A percentile compares a stretch with the other conserved stretches of the same genome.
These are phyloP conservation scores for Leccinum sublutescens DNA, from an alignment of 768 basidiomycete genomes.

Conservation along the genomic window DNA sequence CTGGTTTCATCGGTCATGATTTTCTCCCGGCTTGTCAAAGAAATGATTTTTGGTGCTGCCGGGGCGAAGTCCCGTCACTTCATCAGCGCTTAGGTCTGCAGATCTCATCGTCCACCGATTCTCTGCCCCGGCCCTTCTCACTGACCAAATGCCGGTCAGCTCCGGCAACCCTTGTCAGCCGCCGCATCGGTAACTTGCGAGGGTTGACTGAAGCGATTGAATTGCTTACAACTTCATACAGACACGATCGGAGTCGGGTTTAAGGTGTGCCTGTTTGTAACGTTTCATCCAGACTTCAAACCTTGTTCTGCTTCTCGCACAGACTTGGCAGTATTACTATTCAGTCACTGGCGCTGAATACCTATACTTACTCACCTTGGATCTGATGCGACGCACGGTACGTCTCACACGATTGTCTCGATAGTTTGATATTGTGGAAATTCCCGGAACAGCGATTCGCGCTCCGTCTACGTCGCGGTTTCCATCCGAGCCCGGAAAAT, in stretches of 20 bases:
- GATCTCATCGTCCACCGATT: neutral
- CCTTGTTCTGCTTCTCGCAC: conserved; percentile 18
- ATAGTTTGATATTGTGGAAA: conserved; percentile 1
- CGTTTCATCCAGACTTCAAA: conserved; percentile 12
- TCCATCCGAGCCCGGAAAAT: conserved; percentile 16
- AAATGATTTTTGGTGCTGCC: neutral
- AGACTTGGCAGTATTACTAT: neutral
- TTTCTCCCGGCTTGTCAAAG: neutral
- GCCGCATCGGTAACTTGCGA: conserved; percentile 13
- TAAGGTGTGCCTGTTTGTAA: conserved; percentile 22
- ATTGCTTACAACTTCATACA: conserved; percentile 21
- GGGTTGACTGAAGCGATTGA: conserved; percentile 24
- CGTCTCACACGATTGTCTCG: conserved; percentile 10
- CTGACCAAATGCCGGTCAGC: neutral
- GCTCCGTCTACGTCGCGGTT: conserved; percentile 12
- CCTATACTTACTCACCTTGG: neutral
- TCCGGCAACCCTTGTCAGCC: conserved; percentile 7
- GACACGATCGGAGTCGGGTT: conserved; percentile 19
- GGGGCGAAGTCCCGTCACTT: neutral
- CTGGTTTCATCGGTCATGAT: neutral
- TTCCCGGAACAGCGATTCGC: neutral
- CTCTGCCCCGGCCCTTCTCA: neutral
- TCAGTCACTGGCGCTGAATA: conserved; percentile 2
- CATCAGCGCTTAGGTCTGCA: neutral
- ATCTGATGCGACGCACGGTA: conserved; percentile 6